phyloP scores from a whole-genome alignment of 2,329 filamentous ascomycete species.

The Phyllosticta capitalensis region DNA sequence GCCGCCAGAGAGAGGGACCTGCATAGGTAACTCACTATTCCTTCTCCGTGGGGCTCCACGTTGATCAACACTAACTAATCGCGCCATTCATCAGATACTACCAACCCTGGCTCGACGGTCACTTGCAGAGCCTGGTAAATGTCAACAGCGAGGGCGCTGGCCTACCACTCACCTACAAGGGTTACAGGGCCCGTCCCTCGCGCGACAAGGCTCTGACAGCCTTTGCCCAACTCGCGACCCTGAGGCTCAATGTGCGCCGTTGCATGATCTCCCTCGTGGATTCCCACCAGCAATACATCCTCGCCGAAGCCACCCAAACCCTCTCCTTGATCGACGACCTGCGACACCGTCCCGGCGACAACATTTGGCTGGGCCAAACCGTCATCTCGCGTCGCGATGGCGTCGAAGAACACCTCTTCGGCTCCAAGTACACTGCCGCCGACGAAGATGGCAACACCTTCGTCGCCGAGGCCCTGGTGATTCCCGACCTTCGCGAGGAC shows the following conservation, averaged over 20 bases:
- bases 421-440: conserved; percentile 1
- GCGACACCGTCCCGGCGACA: conserved; percentile 7
- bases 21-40: conserved; percentile 7
- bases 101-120: conserved; percentile 27
- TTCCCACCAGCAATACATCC: conserved; percentile 23
- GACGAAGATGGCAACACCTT: conserved; percentile 4
- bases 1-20: conserved; percentile 12
- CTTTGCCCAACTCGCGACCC: conserved; percentile 26
- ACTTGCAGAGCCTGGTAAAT: conserved; percentile 20
- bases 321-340: conserved; percentile 17
- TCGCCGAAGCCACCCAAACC: conserved; percentile 29
- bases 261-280: conserved; percentile 30
- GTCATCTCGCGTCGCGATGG: conserved; percentile 21
- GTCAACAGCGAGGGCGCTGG: conserved; percentile 17
- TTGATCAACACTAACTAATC: conserved; percentile 1
- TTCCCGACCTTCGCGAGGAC: conserved; percentile 24
- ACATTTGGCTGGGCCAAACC: conserved; percentile 22
- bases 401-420: conserved; percentile 11
- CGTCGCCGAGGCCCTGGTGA: conserved; percentile 13
- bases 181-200: conserved; percentile 16
- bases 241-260: conserved; percentile 24
- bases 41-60: not conserved
- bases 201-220: conserved; percentile 21
- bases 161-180: conserved; percentile 20
- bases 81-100: conserved; percentile 25